These are phyloP conservation scores for Xanthoconium separans DNA, from an alignment of 1,284 basidiomycete genomes.

Conservation along the genomic window DNA sequence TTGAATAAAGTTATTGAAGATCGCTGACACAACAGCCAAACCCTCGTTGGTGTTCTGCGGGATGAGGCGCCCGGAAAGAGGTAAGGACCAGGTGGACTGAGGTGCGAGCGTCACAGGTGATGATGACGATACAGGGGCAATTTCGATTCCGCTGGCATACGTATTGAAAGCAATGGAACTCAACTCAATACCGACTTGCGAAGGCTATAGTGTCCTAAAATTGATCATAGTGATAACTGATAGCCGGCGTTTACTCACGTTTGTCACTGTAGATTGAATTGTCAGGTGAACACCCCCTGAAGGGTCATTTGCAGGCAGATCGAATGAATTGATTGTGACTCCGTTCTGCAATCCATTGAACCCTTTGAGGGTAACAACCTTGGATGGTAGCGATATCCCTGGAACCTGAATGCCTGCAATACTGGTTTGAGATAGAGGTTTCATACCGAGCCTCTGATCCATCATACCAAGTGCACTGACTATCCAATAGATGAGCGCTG, in stretches of 20 bases:
- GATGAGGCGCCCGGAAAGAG: slow-evolving; percentile 64
- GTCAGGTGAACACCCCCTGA: slow-evolving; percentile 75
- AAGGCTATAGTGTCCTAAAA: slow-evolving; percentile 45
- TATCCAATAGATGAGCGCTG: slow-evolving; percentile 20
- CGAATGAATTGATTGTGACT: slow-evolving; percentile 68
- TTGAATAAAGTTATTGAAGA: slow-evolving; percentile 77
- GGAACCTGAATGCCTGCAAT: slow-evolving; percentile 53
- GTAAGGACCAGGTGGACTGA: slow-evolving; percentile 51
- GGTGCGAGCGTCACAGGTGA: slow-evolving; percentile 57
- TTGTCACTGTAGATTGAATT: slow-evolving; percentile 59
- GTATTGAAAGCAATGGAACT: slow-evolving; percentile 64
- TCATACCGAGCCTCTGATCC: not conserved
- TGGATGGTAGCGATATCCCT: slow-evolving; percentile 53
- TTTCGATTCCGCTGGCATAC: slow-evolving; percentile 50
- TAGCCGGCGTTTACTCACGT: slow-evolving; percentile 41
- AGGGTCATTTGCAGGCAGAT: slow-evolving; percentile 72
- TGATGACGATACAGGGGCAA: slow-evolving; percentile 59
- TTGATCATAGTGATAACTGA: slow-evolving; percentile 3
- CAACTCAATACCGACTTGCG: slow-evolving; percentile 74
- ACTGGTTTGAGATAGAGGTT: not conserved
- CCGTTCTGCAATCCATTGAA: slow-evolving; percentile 69
- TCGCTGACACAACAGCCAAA: slow-evolving; percentile 57
- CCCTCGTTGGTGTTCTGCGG: slow-evolving; percentile 57
- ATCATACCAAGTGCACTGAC: slow-evolving; percentile 55
- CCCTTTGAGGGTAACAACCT: slow-evolving; percentile 68